Conservation (phyloP, 345 rosid genomes). For the Salix arbutifolia region DNA sequence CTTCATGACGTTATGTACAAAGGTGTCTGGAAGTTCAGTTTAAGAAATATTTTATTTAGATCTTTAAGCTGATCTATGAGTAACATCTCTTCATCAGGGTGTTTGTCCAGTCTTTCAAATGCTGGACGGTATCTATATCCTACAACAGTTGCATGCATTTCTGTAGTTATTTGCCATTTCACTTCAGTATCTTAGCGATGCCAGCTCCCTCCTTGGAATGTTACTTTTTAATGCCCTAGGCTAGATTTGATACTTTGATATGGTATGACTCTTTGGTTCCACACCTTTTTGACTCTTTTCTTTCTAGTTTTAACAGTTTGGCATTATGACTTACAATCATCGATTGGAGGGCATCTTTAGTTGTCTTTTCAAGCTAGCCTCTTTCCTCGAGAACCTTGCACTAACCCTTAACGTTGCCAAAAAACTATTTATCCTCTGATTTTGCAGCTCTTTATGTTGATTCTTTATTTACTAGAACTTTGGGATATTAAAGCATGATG, state of each 20-base stretch:
- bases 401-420: background rate
- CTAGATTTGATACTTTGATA: background rate
- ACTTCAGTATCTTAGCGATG: slow-evolving; percentile 1
- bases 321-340: background rate
- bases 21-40: background rate
- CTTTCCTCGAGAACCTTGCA: background rate
- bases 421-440: background rate
- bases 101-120: background rate
- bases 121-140: background rate
- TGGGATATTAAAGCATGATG: background rate
- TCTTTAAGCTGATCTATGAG: slow-evolving; percentile 1
- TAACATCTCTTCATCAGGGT: background rate
- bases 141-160: background rate
- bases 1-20: background rate
- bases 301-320: background rate
- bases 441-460: background rate
- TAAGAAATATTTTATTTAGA: background rate
- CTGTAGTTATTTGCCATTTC: background rate
- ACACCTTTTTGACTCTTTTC: background rate
- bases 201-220: slow-evolving; percentile 3
- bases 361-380: background rate
- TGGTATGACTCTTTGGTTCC: background rate
- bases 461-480: background rate
- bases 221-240: background rate
- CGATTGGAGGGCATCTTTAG: background rate